Conservation (phyloP, 164 flowering plant genomes). For the Liquidambar formosana region DNA sequence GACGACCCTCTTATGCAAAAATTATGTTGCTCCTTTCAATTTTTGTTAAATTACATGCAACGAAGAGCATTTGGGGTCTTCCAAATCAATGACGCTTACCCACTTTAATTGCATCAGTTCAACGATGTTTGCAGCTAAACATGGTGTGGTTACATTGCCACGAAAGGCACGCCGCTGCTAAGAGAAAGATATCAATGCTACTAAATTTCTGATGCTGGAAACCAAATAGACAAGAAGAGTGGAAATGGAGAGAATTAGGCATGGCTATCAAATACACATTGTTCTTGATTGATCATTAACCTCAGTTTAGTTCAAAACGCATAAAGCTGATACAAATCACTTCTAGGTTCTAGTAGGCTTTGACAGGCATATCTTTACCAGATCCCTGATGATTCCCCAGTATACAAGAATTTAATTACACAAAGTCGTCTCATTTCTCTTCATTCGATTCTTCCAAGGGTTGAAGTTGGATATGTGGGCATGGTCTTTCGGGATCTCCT, state of each 20-base stretch:
- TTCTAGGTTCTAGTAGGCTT: neutral
- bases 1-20: no score
- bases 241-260: neutral
- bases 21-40: no score
- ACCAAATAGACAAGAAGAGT: neutral
- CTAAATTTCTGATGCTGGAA: no score
- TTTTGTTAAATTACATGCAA: no score
- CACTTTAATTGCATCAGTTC: no score
- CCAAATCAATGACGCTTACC: no score
- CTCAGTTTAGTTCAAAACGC: neutral
- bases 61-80: no score
- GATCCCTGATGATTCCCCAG: neutral
- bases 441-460: constrained; percentile 27
- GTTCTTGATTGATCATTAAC: neutral
- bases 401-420: constrained; percentile 1
- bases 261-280: neutral
- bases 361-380: neutral
- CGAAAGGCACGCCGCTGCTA: no score
- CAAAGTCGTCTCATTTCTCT: constrained; percentile 9
- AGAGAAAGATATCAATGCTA: no score
- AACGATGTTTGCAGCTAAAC: no score
- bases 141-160: no score
- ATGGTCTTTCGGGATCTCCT: constrained; percentile 70
- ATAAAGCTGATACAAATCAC: neutral
- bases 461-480: constrained; percentile 67